A percentile compares a stretch with the other conserved stretches of the same genome.
Evolutionary conservation across 1,139 yeast species (phyloP).

Genomic region (Scheffersomyces stambukii): DNA sequence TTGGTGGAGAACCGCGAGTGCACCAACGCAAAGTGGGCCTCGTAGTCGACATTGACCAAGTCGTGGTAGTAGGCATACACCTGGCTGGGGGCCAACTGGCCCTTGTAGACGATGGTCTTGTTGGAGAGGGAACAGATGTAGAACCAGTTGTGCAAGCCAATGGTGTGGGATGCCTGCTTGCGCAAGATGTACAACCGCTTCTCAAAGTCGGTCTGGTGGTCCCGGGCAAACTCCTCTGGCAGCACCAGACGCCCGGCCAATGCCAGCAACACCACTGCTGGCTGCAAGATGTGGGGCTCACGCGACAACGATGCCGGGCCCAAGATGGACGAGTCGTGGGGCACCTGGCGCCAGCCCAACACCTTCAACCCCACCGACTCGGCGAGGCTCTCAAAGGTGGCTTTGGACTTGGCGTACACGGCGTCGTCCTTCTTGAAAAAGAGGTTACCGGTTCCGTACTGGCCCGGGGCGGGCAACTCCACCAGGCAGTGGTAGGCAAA

Average conservation of each 20-base stretch:
- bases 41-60: constrained; percentile 84
- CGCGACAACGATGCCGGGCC: constrained; percentile 95
- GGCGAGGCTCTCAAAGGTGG: constrained; percentile 80
- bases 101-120: constrained; percentile 92
- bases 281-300: constrained; percentile 89
- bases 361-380: constrained; percentile 71
- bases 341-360: constrained; percentile 95
- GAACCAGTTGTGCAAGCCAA: constrained; percentile 96
- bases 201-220: constrained; percentile 66
- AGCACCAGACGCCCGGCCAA: constrained; percentile 44
- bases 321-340: constrained; percentile 85
- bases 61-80: constrained; percentile 94
- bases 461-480: constrained; percentile 70
- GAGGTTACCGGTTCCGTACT: constrained; percentile 92
- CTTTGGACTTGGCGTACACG: constrained; percentile 61
- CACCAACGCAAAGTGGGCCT: constrained; percentile 93
- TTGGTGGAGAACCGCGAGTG: constrained; percentile 97
- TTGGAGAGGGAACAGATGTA: constrained; percentile 90
- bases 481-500: constrained; percentile 63
- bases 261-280: constrained; percentile 69
- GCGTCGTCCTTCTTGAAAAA: constrained; percentile 82
- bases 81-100: constrained; percentile 95
- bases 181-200: constrained; percentile 81
- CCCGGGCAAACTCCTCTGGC: constrained; percentile 52
- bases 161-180: constrained; percentile 84